Conservation (phyloP, 1,284 basidiomycete genomes). For the Tilletia caries region DNA sequence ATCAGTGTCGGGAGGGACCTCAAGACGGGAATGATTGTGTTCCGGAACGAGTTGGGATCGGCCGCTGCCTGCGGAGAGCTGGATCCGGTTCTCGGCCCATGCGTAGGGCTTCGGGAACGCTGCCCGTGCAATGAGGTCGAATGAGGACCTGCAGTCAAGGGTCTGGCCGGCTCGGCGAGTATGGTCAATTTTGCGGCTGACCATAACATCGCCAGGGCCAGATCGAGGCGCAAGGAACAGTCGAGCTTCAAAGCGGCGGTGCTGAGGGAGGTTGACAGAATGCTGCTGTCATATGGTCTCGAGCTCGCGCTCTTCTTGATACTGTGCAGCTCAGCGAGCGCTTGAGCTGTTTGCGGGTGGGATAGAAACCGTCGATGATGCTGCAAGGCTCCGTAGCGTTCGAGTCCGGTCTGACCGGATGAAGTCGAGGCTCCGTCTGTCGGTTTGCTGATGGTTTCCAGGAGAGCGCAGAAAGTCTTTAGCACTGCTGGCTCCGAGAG, state of each 20-base stretch:
- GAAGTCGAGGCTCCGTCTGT: no score
- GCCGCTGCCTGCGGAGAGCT: neutral
- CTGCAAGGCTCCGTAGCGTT: neutral
- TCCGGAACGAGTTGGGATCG: neutral
- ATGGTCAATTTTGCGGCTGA: conserved; percentile 3
- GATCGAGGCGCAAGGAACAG: neutral
- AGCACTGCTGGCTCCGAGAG: neutral
- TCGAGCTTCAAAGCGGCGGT: neutral
- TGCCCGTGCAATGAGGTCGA: neutral
- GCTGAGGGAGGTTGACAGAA: neutral
- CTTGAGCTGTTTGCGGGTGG: neutral
- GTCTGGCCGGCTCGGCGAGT: neutral
- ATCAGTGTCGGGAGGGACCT: conserved; percentile 21
- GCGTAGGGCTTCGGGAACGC: neutral
- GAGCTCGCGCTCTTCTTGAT: neutral
- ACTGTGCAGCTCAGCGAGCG: neutral
- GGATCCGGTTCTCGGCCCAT: neutral
- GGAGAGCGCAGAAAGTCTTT: conserved; percentile 3
- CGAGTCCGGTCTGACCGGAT: neutral
- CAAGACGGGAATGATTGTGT: neutral
- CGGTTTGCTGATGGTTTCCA: neutral
- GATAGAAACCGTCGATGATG: neutral
- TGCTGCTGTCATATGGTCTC: neutral
- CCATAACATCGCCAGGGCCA: neutral
- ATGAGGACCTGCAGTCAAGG: neutral